These are phyloP conservation scores for Mallotus repandus DNA, from an alignment of 441 rosid species.

Conservation along the genomic window DNA sequence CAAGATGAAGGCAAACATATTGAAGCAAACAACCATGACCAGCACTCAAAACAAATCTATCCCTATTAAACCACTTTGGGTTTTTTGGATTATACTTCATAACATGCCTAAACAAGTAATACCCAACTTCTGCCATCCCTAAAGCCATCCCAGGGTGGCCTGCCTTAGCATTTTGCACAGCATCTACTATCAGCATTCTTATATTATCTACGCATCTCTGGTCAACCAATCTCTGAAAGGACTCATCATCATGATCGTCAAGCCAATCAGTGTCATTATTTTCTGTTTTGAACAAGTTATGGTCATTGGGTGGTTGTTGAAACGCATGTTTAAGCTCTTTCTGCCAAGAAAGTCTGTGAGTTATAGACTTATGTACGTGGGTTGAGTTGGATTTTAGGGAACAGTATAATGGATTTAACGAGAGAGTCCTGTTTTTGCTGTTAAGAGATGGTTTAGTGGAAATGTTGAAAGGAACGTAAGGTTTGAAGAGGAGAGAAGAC, in stretches of 20 bases:
- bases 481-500: slow-evolving; percentile 18
- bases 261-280: background rate
- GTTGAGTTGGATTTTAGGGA: slow-evolving; percentile 8
- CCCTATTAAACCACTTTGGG: slow-evolving; percentile 36
- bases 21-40: slow-evolving; percentile 43
- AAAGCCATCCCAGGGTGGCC: slow-evolving; percentile 40
- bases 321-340: slow-evolving; percentile 23
- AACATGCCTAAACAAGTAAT: slow-evolving; percentile 26
- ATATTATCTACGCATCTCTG: slow-evolving; percentile 38
- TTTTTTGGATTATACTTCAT: slow-evolving; percentile 32
- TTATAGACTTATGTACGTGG: background rate
- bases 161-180: slow-evolving; percentile 33
- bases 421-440: background rate
- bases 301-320: slow-evolving; percentile 2
- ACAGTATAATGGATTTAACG: background rate
- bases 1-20: slow-evolving; percentile 37
- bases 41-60: slow-evolving; percentile 38
- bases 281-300: background rate
- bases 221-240: slow-evolving; percentile 28
- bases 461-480: background rate
- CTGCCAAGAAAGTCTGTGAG: slow-evolving; percentile 28
- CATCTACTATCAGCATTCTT: slow-evolving; percentile 36
- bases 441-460: background rate
- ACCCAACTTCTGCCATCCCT: slow-evolving; percentile 33
- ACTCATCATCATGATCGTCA: slow-evolving; percentile 24